Percentiles rank a stretch among this genome's conserved stretches.
Evolutionary conservation across 371 early-diverging fungal species (phyloP).

Genomic region (Mortierella sp.): DNA sequence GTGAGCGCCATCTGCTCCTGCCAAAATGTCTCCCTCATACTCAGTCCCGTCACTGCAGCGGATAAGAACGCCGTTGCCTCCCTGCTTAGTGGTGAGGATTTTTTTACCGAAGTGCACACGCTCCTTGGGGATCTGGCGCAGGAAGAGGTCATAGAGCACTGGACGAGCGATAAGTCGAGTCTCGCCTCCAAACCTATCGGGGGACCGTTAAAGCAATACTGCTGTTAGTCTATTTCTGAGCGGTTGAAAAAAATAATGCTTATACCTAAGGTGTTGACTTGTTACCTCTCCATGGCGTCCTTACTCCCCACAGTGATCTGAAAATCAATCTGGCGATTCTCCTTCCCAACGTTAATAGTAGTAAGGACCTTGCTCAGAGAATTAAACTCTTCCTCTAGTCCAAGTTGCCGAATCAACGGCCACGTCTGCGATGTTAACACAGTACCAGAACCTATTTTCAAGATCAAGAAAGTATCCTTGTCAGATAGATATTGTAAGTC

Average conservation of each 20-base stretch:
- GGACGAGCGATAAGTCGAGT: not conserved
- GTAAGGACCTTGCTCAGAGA: not conserved
- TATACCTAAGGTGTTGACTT: not conserved
- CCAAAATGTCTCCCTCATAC: conserved; percentile 35
- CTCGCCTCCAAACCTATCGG: not conserved
- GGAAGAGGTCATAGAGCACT: not conserved
- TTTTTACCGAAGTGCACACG: conserved; percentile 20
- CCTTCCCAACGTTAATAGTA: not conserved
- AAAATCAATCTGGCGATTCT: not conserved
- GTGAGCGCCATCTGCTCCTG: conserved; percentile 49
- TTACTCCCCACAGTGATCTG: not conserved
- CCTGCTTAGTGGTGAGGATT: conserved; percentile 22
- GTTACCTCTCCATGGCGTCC: not conserved
- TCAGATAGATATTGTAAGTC: not conserved
- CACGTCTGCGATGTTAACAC: not conserved
- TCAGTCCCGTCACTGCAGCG: conserved; percentile 24
- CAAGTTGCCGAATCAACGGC: not conserved
- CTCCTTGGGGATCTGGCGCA: not conserved
- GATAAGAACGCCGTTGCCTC: conserved; percentile 26
- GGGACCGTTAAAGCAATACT: too few relatives aligned
- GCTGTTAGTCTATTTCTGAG: too few relatives aligned
- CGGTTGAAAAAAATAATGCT: too few relatives aligned
- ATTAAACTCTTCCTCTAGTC: not conserved
- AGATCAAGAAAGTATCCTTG: not conserved
- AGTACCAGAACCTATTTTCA: not conserved